A percentile compares a stretch with the other conserved stretches of the same genome.
These are phyloP conservation scores for Neospermospora avenae DNA, from an alignment of 2,329 filamentous ascomycete species.

Conservation along the genomic window DNA sequence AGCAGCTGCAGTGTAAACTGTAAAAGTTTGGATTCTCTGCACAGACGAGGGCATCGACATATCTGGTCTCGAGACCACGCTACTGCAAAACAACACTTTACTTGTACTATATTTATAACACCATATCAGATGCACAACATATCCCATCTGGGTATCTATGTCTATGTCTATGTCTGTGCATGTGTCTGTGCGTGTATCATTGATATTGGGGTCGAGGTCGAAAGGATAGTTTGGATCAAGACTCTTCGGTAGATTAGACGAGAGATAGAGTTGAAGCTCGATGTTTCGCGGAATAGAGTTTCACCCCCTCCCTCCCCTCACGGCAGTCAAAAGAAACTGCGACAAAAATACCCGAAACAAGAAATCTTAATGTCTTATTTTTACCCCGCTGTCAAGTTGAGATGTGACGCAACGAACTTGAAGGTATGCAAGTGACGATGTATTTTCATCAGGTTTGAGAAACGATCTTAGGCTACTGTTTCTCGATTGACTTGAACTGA, in stretches of 20 bases:
- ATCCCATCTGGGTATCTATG: too few species aligned
- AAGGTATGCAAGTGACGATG: neutral
- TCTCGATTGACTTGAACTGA: too few species aligned
- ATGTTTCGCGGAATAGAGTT: neutral
- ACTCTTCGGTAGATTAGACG: neutral
- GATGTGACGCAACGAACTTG: too few species aligned
- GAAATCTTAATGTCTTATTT: neutral
- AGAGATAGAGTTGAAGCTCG: neutral
- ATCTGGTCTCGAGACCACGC: neutral
- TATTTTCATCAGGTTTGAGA: too few species aligned
- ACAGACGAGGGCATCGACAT: neutral
- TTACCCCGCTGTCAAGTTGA: neutral
- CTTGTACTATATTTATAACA: neutral
- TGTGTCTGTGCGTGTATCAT: neutral
- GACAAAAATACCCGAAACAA: neutral
- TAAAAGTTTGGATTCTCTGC: neutral
- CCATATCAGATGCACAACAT: too few species aligned
- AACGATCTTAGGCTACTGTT: too few species aligned
- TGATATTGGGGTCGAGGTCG: neutral
- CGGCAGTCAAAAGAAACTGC: neutral
- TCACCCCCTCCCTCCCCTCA: neutral
- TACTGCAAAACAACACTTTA: neutral
- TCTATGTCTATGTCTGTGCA: too few species aligned
- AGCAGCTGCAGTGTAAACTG: too few species aligned
- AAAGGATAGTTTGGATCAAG: neutral